Evolutionary conservation across 1,284 basidiomycete species (phyloP).

Genomic region (Pseudozyma hubeiensis): DNA sequence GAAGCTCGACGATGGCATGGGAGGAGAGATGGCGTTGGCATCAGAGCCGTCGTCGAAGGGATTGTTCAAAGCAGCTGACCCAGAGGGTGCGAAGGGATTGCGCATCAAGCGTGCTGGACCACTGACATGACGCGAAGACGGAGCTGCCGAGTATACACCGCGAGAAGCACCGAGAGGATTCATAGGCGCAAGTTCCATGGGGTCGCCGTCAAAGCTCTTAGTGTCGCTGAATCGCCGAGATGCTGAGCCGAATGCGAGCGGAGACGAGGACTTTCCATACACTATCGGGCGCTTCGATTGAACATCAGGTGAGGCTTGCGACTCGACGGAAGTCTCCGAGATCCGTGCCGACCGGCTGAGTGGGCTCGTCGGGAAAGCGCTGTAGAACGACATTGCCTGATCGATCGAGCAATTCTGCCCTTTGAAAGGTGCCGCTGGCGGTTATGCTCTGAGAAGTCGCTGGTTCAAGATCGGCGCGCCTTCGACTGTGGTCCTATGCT

Average conservation of each 20-base stretch:
- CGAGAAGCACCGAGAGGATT: not conserved
- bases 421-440: too few relatives aligned
- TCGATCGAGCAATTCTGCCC: not conserved
- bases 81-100: conserved; percentile 15
- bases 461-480: not conserved
- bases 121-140: conserved; percentile 30
- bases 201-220: not conserved
- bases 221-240: not conserved
- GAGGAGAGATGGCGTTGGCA: conserved; percentile 20
- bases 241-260: not conserved
- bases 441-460: too few relatives aligned
- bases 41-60: conserved; percentile 12
- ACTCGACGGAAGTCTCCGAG: not conserved
- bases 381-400: conserved; percentile 30
- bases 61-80: conserved; percentile 7
- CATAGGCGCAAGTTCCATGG: not conserved
- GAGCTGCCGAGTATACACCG: conserved; percentile 1
- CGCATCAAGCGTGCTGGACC: conserved; percentile 34
- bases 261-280: conserved; percentile 1
- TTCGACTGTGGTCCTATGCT: not conserved
- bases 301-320: accelerated
- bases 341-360: conserved; percentile 43
- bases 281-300: not conserved
- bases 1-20: conserved; percentile 23
- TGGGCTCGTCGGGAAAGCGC: conserved; percentile 48